phyloP scores from a whole-genome alignment of 2,329 filamentous ascomycete genomes.

The Taxawa tesnikishii region DNA sequence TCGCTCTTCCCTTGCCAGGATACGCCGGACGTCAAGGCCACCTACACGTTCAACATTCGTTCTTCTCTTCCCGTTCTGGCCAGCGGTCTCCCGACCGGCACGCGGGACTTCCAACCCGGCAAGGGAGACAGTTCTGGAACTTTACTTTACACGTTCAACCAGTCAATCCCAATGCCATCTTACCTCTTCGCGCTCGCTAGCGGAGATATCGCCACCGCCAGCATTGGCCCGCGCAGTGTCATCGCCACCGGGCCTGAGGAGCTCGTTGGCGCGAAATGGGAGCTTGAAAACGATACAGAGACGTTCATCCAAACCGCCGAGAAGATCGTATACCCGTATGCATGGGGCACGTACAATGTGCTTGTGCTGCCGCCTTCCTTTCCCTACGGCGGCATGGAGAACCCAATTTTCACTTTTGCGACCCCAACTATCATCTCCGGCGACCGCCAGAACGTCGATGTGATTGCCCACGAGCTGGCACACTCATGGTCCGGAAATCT shows the following conservation, averaged over 20 bases:
- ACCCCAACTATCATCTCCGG: constrained; percentile 91
- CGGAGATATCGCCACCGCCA: constrained; percentile 73
- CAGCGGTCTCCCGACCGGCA: constrained; percentile 57
- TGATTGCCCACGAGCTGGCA: constrained; percentile 76
- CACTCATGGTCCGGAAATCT: constrained; percentile 84
- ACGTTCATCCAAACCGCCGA: constrained; percentile 84
- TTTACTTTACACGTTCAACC: constrained; percentile 70
- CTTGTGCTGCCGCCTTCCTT: constrained; percentile 82
- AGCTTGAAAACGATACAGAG: constrained; percentile 83
- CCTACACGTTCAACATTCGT: constrained; percentile 76
- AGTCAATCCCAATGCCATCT: constrained; percentile 82
- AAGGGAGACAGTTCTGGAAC: constrained; percentile 42
- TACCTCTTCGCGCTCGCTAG: constrained; percentile 89
- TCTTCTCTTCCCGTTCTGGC: constrained; percentile 85
- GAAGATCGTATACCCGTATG: constrained; percentile 69
- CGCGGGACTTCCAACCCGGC: constrained; percentile 37
- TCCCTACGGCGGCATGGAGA: constrained; percentile 64
- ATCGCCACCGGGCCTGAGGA: constrained; percentile 85
- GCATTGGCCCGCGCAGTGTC: constrained; percentile 71
- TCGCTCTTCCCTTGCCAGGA: constrained; percentile 96
- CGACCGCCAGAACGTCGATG: constrained; percentile 73
- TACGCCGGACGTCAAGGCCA: constrained; percentile 95
- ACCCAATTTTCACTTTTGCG: constrained; percentile 88
- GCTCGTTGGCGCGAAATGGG: constrained; percentile 72
- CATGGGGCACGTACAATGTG: constrained; percentile 92